phyloP scores from a whole-genome alignment of 2,329 filamentous ascomycete species.

The Ceratocystis diversiconidia region DNA sequence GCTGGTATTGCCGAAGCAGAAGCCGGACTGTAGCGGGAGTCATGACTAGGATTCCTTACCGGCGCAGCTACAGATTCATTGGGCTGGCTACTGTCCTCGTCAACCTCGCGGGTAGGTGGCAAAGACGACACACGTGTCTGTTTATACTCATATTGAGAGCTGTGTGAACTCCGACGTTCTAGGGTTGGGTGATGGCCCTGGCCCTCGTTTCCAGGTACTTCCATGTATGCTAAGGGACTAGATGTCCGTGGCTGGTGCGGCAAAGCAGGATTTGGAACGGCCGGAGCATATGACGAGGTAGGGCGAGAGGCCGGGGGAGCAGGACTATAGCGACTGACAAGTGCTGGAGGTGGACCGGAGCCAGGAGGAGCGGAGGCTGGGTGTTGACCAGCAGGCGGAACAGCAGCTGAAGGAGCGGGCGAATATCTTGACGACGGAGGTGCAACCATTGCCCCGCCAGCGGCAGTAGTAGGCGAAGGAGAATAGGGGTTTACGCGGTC shows the following conservation, averaged over 20 bases:
- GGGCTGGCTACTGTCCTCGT: slow-evolving; percentile 30
- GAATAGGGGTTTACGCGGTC: slow-evolving; percentile 41
- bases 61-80: slow-evolving; percentile 19
- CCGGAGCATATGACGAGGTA: slow-evolving; percentile 30
- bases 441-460: slow-evolving; percentile 25
- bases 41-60: slow-evolving; percentile 20
- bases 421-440: slow-evolving; percentile 42
- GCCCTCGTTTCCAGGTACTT: slow-evolving; percentile 33
- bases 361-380: slow-evolving; percentile 25
- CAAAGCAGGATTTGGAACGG: slow-evolving; percentile 33
- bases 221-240: slow-evolving; percentile 51
- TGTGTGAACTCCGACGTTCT: slow-evolving; percentile 31
- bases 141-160: slow-evolving; percentile 37
- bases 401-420: slow-evolving; percentile 35
- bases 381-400: slow-evolving; percentile 20
- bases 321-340: slow-evolving; percentile 38
- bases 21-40: slow-evolving; percentile 29
- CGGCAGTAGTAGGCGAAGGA: not conserved
- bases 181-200: slow-evolving; percentile 27
- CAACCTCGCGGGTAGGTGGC: slow-evolving; percentile 47
- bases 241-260: slow-evolving; percentile 50
- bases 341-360: slow-evolving; percentile 20
- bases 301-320: slow-evolving; percentile 31
- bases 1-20: slow-evolving; percentile 21
- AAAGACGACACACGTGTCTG: slow-evolving; percentile 43